Percentiles rank a stretch among this genome's conserved stretches.
These are phyloP conservation scores for Davidsoniella eucalypti DNA, from an alignment of 2,329 filamentous ascomycete species.

Conservation along the genomic window DNA sequence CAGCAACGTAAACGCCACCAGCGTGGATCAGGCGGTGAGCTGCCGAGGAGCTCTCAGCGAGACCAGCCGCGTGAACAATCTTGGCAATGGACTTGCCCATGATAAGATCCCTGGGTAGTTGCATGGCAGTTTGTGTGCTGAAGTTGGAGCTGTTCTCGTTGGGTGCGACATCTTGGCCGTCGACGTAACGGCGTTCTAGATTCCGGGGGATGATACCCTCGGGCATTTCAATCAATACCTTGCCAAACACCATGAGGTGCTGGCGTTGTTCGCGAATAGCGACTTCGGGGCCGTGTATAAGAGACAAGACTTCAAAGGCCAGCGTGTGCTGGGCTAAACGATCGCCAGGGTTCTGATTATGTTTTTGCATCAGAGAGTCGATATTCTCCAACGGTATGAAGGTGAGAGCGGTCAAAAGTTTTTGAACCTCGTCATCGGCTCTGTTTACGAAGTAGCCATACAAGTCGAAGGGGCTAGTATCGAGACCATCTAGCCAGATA, in stretches of 20 bases:
- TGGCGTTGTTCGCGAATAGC: slow-evolving; percentile 45
- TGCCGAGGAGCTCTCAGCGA: slow-evolving; percentile 38
- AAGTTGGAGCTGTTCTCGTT: slow-evolving; percentile 24
- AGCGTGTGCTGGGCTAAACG: slow-evolving; percentile 69
- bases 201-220: slow-evolving; percentile 9
- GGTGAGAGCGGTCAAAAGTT: slow-evolving; percentile 75
- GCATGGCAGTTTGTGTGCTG: slow-evolving; percentile 35
- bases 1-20: slow-evolving; percentile 45
- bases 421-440: slow-evolving; percentile 65
- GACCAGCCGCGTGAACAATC: slow-evolving; percentile 43
- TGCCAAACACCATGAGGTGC: slow-evolving; percentile 35
- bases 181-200: slow-evolving; percentile 10
- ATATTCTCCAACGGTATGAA: slow-evolving; percentile 66
- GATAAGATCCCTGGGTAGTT: slow-evolving; percentile 42
- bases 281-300: slow-evolving; percentile 55
- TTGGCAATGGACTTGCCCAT: slow-evolving; percentile 36
- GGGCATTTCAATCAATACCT: slow-evolving; percentile 12
- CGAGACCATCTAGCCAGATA: slow-evolving; percentile 71
- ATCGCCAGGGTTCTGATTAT: slow-evolving; percentile 49
- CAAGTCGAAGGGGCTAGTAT: slow-evolving; percentile 70
- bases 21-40: slow-evolving; percentile 39
- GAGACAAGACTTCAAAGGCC: slow-evolving; percentile 63
- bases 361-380: slow-evolving; percentile 46
- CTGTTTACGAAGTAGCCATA: slow-evolving; percentile 82
- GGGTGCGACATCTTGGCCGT: slow-evolving; percentile 6